These are phyloP conservation scores for Dendrobium catenatum DNA, from an alignment of 106 monocot genomes.

Conservation along the genomic window DNA sequence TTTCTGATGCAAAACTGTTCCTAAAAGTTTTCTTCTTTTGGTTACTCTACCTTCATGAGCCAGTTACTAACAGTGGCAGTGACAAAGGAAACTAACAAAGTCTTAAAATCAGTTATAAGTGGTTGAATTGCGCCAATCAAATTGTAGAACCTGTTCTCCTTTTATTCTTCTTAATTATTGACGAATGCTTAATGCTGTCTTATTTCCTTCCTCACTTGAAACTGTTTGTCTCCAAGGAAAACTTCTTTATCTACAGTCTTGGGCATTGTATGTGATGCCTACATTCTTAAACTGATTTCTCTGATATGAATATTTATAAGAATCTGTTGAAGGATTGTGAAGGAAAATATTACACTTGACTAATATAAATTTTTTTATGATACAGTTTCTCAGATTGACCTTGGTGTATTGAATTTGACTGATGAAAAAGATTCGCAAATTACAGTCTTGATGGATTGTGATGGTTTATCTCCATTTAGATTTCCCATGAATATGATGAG, in stretches of 20 bases:
- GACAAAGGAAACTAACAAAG: no score
- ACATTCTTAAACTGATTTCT: neutral
- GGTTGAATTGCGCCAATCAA: neutral
- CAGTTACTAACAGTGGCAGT: no score
- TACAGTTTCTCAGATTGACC: constrained; percentile 92
- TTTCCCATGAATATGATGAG: constrained; percentile 94
- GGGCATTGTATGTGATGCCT: neutral
- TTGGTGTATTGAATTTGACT: constrained; percentile 59
- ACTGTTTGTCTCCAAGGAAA: neutral
- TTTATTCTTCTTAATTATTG: neutral
- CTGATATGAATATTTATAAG: neutral
- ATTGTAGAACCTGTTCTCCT: neutral
- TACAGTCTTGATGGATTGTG: constrained; percentile 80
- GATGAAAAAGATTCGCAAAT: constrained; percentile 65
- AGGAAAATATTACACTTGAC: neutral
- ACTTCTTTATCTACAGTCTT: neutral
- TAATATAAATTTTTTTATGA: neutral
- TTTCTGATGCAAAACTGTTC: no score
- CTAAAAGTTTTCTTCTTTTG: no score
- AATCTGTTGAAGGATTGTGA: neutral
- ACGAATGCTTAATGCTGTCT: neutral
- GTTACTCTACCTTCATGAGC: no score
- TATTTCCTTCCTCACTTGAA: neutral
- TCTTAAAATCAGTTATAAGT: neutral
- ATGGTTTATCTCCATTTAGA: constrained; percentile 63